Conservation (phyloP, 139 green algal genomes). For the Chlamydomonas sp. region DNA sequence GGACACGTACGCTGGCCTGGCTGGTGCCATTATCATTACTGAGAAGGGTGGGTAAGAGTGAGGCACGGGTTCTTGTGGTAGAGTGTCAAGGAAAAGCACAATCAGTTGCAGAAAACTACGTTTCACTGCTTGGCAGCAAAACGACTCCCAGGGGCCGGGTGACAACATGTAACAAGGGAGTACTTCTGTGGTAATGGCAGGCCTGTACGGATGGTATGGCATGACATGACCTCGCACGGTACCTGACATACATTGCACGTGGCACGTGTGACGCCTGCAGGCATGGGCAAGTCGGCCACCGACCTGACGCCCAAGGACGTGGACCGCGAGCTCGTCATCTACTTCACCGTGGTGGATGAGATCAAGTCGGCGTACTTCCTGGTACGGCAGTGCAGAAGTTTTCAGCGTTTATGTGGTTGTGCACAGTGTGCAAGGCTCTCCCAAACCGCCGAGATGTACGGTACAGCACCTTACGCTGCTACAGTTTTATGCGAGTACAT, state of each 20-base stretch:
- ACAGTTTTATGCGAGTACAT: no score
- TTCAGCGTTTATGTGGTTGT: no score
- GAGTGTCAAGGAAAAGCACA: background rate
- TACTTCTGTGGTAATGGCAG: no score
- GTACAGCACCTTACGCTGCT: background rate
- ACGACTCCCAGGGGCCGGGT: no score
- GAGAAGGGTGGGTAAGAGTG: conserved; percentile 50
- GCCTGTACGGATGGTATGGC: no score
- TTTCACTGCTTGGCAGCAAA: no score
- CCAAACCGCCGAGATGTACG: background rate
- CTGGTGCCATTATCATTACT: conserved; percentile 70
- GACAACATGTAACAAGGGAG: no score
- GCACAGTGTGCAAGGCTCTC: background rate
- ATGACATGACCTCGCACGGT: no score
- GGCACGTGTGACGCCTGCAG: background rate
- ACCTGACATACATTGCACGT: background rate
- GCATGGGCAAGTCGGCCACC: background rate
- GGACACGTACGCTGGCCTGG: conserved; percentile 74
- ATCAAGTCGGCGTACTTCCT: conserved; percentile 27
- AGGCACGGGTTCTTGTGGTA: background rate
- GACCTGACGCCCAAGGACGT: conserved; percentile 33
- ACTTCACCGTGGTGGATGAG: conserved; percentile 57
- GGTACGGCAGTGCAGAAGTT: background rate
- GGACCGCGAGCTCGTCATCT: conserved; percentile 60
- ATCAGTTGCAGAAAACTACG: background rate